A percentile compares a stretch with the other conserved stretches of the same genome.
Evolutionary conservation across 2,329 filamentous ascomycete genomes (phyloP).

Genomic region (Pyricularia pennisetigena): DNA sequence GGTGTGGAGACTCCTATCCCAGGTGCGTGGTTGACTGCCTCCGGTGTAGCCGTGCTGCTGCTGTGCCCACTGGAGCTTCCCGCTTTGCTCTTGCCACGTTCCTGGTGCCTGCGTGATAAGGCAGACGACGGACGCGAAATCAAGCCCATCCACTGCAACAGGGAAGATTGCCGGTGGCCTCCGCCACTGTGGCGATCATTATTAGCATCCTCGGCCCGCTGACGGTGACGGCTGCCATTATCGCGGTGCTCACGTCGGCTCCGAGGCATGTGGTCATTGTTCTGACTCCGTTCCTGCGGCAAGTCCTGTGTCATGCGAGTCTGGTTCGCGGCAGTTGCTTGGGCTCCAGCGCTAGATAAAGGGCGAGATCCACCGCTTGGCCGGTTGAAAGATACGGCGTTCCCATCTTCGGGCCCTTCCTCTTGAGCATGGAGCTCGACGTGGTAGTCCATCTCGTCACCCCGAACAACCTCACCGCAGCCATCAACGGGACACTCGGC

Average conservation of each 20-base stretch:
- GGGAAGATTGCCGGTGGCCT: neutral
- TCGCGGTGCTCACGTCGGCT: neutral
- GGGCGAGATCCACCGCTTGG: neutral
- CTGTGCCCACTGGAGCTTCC: neutral
- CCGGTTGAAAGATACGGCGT: constrained; percentile 4
- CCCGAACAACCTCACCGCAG: constrained; percentile 48
- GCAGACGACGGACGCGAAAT: constrained; percentile 5
- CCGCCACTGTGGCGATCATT: neutral
- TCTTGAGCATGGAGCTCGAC: constrained; percentile 44
- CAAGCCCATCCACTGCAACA: neutral
- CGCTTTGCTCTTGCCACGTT: neutral
- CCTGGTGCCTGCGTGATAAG: neutral
- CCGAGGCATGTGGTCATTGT: neutral
- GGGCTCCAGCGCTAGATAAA: neutral
- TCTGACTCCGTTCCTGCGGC: neutral
- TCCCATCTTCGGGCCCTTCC: constrained; percentile 1
- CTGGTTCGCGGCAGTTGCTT: neutral
- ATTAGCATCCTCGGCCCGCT: neutral
- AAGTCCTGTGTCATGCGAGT: neutral
- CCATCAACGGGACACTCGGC: constrained; percentile 43
- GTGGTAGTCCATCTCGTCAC: constrained; percentile 45
- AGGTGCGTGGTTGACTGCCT: neutral
- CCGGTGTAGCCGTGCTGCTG: constrained; percentile 1
- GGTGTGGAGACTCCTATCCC: neutral
- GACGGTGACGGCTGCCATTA: constrained; percentile 2